These are phyloP conservation scores for Trichoderma sp. DNA, from an alignment of 2,329 filamentous ascomycete species.

Conservation along the genomic window DNA sequence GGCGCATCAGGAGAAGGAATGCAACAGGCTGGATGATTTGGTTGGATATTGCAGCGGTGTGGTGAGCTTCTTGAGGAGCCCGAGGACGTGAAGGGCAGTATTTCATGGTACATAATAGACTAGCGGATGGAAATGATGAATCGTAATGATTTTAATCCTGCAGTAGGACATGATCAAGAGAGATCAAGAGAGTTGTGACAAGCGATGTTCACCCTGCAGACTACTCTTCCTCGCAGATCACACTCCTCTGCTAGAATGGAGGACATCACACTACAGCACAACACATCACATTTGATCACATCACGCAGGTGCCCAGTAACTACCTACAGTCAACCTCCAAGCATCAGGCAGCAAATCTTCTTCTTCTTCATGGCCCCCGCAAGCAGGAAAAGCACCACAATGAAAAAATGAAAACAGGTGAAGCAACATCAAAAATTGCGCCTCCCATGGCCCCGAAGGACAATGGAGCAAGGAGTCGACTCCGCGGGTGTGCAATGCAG, in stretches of 20 bases:
- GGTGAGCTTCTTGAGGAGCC: constrained; percentile 74
- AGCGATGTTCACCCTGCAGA: too few species aligned
- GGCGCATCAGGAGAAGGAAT: constrained; percentile 70
- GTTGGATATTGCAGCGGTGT: constrained; percentile 89
- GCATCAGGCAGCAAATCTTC: not conserved
- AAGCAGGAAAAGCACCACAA: constrained; percentile 43
- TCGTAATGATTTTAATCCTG: too few species aligned
- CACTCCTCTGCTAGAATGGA: too few species aligned
- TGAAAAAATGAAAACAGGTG: constrained; percentile 39
- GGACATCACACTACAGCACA: too few species aligned
- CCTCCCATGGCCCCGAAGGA: constrained; percentile 54
- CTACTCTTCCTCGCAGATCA: too few species aligned
- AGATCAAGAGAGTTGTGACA: too few species aligned
- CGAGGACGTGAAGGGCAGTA: constrained; percentile 48
- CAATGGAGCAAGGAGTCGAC: constrained; percentile 49
- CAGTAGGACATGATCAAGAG: too few species aligned
- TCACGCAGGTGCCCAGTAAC: too few species aligned
- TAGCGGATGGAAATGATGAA: constrained; percentile 7
- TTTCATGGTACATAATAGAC: not conserved
- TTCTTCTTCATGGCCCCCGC: constrained; percentile 50
- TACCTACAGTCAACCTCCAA: not conserved
- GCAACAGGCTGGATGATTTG: constrained; percentile 69
- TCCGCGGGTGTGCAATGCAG: constrained; percentile 58
- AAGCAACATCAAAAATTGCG: constrained; percentile 53
- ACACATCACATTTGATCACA: not conserved